Evolutionary conservation across 1,284 basidiomycete genomes (phyloP), one percentile per base, ranked within the genome.

Genomic region (Microbotryomycetes sp.): DNA sequence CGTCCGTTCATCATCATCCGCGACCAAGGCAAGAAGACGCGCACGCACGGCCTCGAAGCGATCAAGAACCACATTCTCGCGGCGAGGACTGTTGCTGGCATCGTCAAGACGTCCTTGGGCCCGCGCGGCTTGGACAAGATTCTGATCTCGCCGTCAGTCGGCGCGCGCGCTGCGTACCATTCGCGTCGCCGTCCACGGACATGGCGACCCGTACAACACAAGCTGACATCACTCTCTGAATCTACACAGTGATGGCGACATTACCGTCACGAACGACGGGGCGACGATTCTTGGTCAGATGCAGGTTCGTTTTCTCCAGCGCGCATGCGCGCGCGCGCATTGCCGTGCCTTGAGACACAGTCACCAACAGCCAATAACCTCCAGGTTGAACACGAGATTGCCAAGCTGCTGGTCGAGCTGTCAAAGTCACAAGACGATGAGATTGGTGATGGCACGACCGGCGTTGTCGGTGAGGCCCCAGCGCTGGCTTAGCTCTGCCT

Each of bases 361-460:
- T n/a, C n/a, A n/a, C n/a, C n/a, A n/a, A n/a, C n/a, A n/a, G n/a
- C n/a, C n/a, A n/a, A n/a, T n/a, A n/a, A n/a, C n/a, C 72, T 69
- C 68, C 45, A 97, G 78, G 91, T 98, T 54, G 94, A 98, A 73
- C 93, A 97, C 75, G 93, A 96, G 78, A 94, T 98, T 73, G 94
- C 94, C 62, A 97, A 96, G 78, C 83, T 99, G 49, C 83, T 99
- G 46, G 94, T 99, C 11, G 91, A 98, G 75, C 81, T 97, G 50
- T 93, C 90, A 53, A 93, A 93, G 79, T 92, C 89, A 73, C 94
- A 99, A 79, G 94, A 99, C 75, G 93, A 97, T 77, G 94, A 99
- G 80, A 96, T 99, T 75, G 94, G 96, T 52, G 94, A 99, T 78
- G 96, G 94, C 60, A 98, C 94, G 11, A 98, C 94, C 35, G 96